phyloP scores from a whole-genome alignment of 2,329 filamentous ascomycete species.

The Elsinoe perseae region DNA sequence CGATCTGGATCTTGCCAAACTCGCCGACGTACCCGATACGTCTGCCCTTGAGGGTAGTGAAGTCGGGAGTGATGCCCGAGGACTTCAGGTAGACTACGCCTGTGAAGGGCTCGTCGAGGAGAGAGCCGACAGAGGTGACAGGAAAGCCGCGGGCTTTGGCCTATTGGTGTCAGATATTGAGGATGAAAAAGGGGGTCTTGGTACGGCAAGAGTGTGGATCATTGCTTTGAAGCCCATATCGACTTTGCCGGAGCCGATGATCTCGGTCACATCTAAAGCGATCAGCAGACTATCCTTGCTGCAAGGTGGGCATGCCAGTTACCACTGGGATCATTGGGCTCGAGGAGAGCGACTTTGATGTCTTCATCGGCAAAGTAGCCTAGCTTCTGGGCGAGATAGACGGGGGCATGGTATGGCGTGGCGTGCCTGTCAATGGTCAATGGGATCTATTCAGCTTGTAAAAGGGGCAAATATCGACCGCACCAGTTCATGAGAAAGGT shows the following conservation, averaged over 20 bases:
- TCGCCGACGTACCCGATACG: slow-evolving; percentile 73
- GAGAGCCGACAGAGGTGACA: slow-evolving; percentile 62
- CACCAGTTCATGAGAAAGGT: slow-evolving; percentile 80
- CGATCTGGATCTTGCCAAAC: slow-evolving; percentile 77
- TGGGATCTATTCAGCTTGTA: slow-evolving; percentile 9
- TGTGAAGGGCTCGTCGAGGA: slow-evolving; percentile 73
- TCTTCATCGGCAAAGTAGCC: slow-evolving; percentile 68
- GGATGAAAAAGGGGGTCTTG: slow-evolving; percentile 20
- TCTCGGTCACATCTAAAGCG: slow-evolving; percentile 61
- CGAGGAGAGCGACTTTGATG: slow-evolving; percentile 68
- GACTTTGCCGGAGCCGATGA: slow-evolving; percentile 67
- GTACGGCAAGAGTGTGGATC: slow-evolving; percentile 69
- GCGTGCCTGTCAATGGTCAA: slow-evolving; percentile 55
- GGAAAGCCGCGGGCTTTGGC: slow-evolving; percentile 70
- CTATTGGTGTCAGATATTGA: slow-evolving; percentile 32
- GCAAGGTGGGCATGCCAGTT: slow-evolving; percentile 19
- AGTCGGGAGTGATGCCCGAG: slow-evolving; percentile 67
- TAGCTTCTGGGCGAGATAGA: slow-evolving; percentile 69
- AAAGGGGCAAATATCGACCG: slow-evolving; percentile 17
- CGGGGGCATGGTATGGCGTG: slow-evolving; percentile 69
- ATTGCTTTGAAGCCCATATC: slow-evolving; percentile 77
- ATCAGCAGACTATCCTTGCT: neutral
- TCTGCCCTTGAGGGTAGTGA: slow-evolving; percentile 66
- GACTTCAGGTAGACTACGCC: slow-evolving; percentile 69
- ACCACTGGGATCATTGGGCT: slow-evolving; percentile 69